Conservation (phyloP, 2,329 filamentous ascomycete species). For the Rhynchosporium agropyri region DNA sequence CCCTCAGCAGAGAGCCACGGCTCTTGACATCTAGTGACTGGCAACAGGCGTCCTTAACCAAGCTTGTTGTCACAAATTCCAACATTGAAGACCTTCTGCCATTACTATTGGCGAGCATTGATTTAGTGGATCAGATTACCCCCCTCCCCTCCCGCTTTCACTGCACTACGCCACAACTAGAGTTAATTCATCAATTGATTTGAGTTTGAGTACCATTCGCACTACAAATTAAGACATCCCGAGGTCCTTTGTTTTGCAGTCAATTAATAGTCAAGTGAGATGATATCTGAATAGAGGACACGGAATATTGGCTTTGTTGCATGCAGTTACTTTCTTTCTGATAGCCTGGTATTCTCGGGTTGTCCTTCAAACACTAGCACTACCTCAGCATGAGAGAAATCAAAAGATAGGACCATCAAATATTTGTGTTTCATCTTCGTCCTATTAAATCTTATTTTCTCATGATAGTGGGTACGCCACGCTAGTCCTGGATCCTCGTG, state of each 20-base stretch:
- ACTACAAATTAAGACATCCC: not conserved
- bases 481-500: too few relatives aligned
- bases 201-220: conserved; percentile 2
- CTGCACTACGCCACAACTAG: not conserved
- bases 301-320: too few relatives aligned
- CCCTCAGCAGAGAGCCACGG: not conserved
- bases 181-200: not conserved
- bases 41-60: not conserved
- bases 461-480: too few relatives aligned
- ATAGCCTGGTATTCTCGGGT: too few relatives aligned
- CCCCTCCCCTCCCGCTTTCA: not conserved
- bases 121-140: not conserved
- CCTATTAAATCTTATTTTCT: too few relatives aligned
- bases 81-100: not conserved
- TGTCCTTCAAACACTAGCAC: too few relatives aligned
- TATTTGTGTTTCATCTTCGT: too few relatives aligned
- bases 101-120: not conserved
- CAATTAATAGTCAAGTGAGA: not conserved
- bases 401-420: too few relatives aligned
- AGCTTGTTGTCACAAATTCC: not conserved
- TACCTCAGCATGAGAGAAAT: too few relatives aligned
- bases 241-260: not conserved
- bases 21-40: not conserved
- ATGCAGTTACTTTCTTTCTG: too few relatives aligned
- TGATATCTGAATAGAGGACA: too few relatives aligned